Evolutionary conservation across 805 yeast species (phyloP).

Genomic region (Kodamaea hsintzibuensis): DNA sequence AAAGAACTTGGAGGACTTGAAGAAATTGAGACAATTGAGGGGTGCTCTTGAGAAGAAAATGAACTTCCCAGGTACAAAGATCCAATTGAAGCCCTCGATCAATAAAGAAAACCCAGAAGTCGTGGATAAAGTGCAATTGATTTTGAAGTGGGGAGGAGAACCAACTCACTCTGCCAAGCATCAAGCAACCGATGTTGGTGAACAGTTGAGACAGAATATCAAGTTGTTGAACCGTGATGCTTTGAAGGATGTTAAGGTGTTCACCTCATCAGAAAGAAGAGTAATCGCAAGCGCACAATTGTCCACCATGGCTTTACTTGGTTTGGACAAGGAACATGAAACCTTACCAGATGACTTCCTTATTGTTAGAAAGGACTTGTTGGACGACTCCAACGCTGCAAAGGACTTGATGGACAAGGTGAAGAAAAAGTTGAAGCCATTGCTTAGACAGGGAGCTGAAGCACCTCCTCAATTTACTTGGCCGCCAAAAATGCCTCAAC

Average conservation of each 20-base stretch:
- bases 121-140: slow-evolving; percentile 93
- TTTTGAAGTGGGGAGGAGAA: slow-evolving; percentile 99
- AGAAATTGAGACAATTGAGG: slow-evolving; percentile 72
- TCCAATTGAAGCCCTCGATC: slow-evolving; percentile 89
- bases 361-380: slow-evolving; percentile 80
- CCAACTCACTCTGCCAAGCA: slow-evolving; percentile 96
- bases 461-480: slow-evolving; percentile 98
- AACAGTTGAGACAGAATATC: slow-evolving; percentile 90
- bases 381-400: slow-evolving; percentile 98
- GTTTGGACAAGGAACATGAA: slow-evolving; percentile 52
- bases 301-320: slow-evolving; percentile 76
- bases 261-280: slow-evolving; percentile 91
- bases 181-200: slow-evolving; percentile 95
- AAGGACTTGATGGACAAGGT: slow-evolving; percentile 97
- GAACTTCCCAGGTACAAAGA: slow-evolving; percentile 92
- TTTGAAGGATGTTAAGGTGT: slow-evolving; percentile 80
- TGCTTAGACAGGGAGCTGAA: slow-evolving; percentile 91
- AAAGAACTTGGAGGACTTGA: slow-evolving; percentile 75
- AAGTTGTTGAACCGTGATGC: slow-evolving; percentile 82
- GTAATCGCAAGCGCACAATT: slow-evolving; percentile 90
- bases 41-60: slow-evolving; percentile 87
- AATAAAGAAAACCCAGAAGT: slow-evolving; percentile 57
- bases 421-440: slow-evolving; percentile 91
- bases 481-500: slow-evolving; percentile 99
- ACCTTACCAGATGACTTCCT: slow-evolving; percentile 72